phyloP scores from a whole-genome alignment of 2,329 filamentous ascomycete species.

The Sporothrix pallida region DNA sequence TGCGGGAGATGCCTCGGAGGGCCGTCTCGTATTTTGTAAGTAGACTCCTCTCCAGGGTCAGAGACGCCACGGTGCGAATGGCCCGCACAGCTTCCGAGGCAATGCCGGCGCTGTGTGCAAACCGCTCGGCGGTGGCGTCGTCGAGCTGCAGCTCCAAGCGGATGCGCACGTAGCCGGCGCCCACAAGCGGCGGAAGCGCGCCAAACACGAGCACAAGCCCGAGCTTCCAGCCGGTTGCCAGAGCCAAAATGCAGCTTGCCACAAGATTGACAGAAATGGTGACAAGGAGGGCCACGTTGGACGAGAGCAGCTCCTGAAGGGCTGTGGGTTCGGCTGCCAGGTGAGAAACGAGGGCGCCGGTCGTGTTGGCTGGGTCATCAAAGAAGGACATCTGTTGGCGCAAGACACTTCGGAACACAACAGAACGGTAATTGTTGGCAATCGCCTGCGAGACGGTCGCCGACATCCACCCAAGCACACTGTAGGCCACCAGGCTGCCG shows the following conservation, averaged over 20 bases:
- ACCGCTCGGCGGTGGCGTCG: slow-evolving; percentile 70
- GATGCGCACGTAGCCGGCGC: slow-evolving; percentile 58
- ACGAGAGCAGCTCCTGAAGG: slow-evolving; percentile 66
- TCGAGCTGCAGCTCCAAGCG: slow-evolving; percentile 68
- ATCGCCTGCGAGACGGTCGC: slow-evolving; percentile 44
- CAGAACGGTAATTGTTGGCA: slow-evolving; percentile 61
- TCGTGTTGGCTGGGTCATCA: slow-evolving; percentile 63
- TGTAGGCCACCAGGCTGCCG: slow-evolving; percentile 60
- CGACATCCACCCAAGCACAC: slow-evolving; percentile 48
- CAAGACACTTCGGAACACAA: slow-evolving; percentile 67
- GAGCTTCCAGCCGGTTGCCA: slow-evolving; percentile 78
- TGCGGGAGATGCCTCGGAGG: slow-evolving; percentile 62
- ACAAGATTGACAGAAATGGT: slow-evolving; percentile 69
- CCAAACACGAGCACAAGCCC: slow-evolving; percentile 68
- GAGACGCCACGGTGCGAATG: slow-evolving; percentile 72
- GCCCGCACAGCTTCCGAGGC: slow-evolving; percentile 75
- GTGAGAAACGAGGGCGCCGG: slow-evolving; percentile 64
- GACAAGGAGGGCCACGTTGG: slow-evolving; percentile 67
- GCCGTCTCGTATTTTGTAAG: slow-evolving; percentile 64
- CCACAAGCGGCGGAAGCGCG: slow-evolving; percentile 57
- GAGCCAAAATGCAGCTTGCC: slow-evolving; percentile 69
- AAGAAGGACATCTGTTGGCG: slow-evolving; percentile 66
- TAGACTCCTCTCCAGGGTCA: slow-evolving; percentile 74
- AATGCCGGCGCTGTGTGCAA: slow-evolving; percentile 74
- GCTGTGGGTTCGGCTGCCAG: slow-evolving; percentile 63